Base-by-base conservation (phyloP, 345 rosid species). In the Anastatica hierochuntica region DNA sequence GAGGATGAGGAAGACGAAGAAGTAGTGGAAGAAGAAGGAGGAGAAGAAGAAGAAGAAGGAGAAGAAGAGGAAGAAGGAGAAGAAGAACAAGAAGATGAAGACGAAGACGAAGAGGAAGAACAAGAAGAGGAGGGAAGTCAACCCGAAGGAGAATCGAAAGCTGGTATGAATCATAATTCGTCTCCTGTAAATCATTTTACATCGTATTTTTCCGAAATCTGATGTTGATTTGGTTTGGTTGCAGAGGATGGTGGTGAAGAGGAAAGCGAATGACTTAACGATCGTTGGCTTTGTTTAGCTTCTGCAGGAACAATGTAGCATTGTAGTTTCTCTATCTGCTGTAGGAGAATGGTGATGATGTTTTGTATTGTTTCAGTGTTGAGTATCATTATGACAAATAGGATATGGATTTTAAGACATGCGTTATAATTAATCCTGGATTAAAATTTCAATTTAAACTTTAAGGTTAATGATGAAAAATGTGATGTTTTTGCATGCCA, bases 1-100 rank as follows among this genome's bases (percentile, higher is more conserved):
- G 77, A 76, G 2, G 75, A 66, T 0, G 80, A 74, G 0, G 74
- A 62, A 0, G 77, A 64, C 0, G 46, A 31, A 5, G 62, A 60
- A 0, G 79, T 59, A 7, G 76, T 42, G 42, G 56, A 13, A n/a
- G 38, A 2, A 26, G 83, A 78, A 39, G 48, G 0, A 10, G 37
- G 2, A 17, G 49, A 1, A 1, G 46, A 6, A 2, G 50, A 18
- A n/a, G 41, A 43, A 8, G 70, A 64, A 7, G 59, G 40, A 16
- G 58, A 53, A 43, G 78, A 64, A 34, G 77, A 58, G 21, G 24
- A 10, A 39, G 47, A 14, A 7, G 69, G 72, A 3, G 58, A 56
- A 24, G 54, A 47, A 42, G 73, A 59, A 24, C 76, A 67, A 27
- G 65, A 20, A 34, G 82, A 77, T 1, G 42, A 40, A 2, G 46